Percentiles rank a stretch among this genome's conserved stretches.
phyloP scores from a whole-genome alignment of 2,329 filamentous ascomycete species.

The Aureobasidium melanogenum region DNA sequence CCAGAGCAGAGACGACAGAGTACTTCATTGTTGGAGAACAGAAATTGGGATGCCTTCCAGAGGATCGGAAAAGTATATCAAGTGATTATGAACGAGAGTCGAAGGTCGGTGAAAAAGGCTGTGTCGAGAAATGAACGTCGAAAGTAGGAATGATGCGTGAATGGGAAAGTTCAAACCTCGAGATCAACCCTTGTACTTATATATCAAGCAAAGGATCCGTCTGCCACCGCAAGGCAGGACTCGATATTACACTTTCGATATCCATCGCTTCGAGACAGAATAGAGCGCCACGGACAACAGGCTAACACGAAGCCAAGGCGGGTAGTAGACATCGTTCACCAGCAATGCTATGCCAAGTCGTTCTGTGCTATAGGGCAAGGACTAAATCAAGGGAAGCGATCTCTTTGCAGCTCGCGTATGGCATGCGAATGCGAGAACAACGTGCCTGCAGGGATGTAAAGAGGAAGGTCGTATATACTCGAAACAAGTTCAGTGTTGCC shows the following conservation, averaged over 20 bases:
- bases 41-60: neutral
- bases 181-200: neutral
- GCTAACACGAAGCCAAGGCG: constrained; percentile 7
- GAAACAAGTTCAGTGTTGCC: constrained; percentile 7
- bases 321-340: neutral
- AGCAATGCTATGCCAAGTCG: neutral
- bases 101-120: neutral
- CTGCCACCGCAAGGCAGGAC: neutral
- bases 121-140: neutral
- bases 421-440: neutral
- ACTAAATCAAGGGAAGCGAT: neutral
- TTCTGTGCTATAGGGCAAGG: neutral
- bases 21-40: constrained; percentile 6
- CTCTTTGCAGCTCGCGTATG: constrained; percentile 1
- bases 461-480: neutral
- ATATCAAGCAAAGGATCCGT: neutral
- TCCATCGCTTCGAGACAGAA: neutral
- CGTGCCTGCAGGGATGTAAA: neutral
- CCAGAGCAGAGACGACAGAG: constrained; percentile 25
- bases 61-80: neutral
- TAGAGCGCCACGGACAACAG: neutral
- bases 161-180: neutral
- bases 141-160: neutral
- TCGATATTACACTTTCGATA: neutral
- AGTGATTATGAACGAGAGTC: constrained; percentile 8